Conservation (phyloP, 352 stramenopile genomes). For the Phytophthora pini region DNA sequence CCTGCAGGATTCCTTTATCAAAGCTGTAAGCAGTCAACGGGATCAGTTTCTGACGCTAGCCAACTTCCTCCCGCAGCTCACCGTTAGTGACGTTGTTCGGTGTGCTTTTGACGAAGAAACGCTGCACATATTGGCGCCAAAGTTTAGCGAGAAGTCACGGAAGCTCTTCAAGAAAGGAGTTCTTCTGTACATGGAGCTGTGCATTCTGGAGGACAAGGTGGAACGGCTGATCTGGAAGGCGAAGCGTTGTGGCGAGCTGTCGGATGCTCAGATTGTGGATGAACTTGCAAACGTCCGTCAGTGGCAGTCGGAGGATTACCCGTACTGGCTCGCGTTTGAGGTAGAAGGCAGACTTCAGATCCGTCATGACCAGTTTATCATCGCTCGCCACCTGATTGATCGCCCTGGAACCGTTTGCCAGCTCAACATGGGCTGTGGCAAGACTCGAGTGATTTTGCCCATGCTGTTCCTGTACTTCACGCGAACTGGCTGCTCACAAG, state of each 20-base stretch:
- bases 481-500: slow-evolving; percentile 10
- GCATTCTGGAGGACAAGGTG: slow-evolving; percentile 81
- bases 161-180: slow-evolving; percentile 25
- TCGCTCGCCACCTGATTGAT: slow-evolving; percentile 78
- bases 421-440: slow-evolving; percentile 90
- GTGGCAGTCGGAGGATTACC: slow-evolving; percentile 64
- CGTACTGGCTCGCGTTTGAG: slow-evolving; percentile 90
- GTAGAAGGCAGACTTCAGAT: slow-evolving; percentile 84
- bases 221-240: slow-evolving; percentile 39
- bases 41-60: slow-evolving; percentile 26
- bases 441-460: slow-evolving; percentile 89
- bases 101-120: slow-evolving; percentile 45
- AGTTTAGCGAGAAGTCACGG: slow-evolving; percentile 24
- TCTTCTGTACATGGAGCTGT: slow-evolving; percentile 62
- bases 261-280: slow-evolving; percentile 46
- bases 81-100: slow-evolving; percentile 44
- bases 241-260: slow-evolving; percentile 2
- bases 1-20: slow-evolving; percentile 9
- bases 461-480: slow-evolving; percentile 87
- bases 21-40: slow-evolving; percentile 6
- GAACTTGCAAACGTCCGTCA: slow-evolving; percentile 56
- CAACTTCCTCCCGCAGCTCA: slow-evolving; percentile 39
- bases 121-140: slow-evolving; percentile 37
- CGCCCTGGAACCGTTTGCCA: slow-evolving; percentile 74
- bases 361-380: slow-evolving; percentile 77